These are phyloP conservation scores for Phytophthora vignae DNA, from an alignment of 352 stramenopile genomes.

Conservation along the genomic window DNA sequence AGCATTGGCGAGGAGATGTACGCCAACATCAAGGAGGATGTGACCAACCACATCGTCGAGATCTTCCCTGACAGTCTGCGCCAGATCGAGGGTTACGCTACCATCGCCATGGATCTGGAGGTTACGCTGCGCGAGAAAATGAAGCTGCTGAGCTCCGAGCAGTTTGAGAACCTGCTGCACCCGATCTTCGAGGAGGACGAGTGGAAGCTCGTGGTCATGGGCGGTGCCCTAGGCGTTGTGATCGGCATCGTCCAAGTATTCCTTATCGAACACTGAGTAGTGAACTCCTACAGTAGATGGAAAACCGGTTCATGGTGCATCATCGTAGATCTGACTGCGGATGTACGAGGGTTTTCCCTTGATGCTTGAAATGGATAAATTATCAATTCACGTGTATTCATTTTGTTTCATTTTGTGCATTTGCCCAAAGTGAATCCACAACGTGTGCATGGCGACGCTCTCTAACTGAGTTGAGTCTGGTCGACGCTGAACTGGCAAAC, in stretches of 20 bases:
- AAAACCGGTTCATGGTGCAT: background rate
- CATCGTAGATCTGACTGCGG: conserved; percentile 8
- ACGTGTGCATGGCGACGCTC: background rate
- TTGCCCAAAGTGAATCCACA: conserved; percentile 1
- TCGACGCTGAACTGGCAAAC: conserved; percentile 90
- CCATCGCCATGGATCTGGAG: conserved; percentile 92
- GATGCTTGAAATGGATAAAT: conserved; percentile 52
- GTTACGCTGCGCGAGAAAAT: conserved; percentile 94
- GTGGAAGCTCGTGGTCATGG: conserved; percentile 98
- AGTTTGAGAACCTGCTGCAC: conserved; percentile 97
- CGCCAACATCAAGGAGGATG: conserved; percentile 87
- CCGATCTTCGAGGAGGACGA: conserved; percentile 99
- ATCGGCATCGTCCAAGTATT: conserved; percentile 95
- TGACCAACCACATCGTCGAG: conserved; percentile 89
- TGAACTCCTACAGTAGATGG: background rate
- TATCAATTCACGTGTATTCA: conserved; percentile 60
- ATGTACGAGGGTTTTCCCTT: conserved; percentile 4
- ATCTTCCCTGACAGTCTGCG: conserved; percentile 89
- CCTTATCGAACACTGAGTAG: conserved; percentile 77
- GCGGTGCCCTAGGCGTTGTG: conserved; percentile 91
- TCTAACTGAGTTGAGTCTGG: conserved; percentile 41
- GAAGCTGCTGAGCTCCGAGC: conserved; percentile 82
- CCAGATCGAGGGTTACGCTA: conserved; percentile 95
- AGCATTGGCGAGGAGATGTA: conserved; percentile 87
- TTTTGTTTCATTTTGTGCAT: conserved; percentile 26